Percentiles rank a stretch among this genome's conserved stretches.
Evolutionary conservation across 192 early-diverging fungal species (phyloP).

Genomic region (Coemansia sp.): DNA sequence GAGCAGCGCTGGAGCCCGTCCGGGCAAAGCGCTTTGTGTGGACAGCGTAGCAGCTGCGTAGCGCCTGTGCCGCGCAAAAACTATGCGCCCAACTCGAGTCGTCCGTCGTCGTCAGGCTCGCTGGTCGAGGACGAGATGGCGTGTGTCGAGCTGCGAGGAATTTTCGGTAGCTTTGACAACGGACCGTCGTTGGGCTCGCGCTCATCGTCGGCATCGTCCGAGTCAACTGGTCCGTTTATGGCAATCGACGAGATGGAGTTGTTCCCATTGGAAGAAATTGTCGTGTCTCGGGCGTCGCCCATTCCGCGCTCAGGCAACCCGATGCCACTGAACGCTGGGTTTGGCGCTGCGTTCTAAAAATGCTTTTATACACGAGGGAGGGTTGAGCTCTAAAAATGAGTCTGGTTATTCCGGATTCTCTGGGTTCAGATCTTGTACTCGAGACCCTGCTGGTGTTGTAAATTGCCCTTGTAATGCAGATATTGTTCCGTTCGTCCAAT

Average conservation of each 20-base stretch:
- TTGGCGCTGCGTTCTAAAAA: slow-evolving; percentile 31
- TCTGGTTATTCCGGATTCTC: no score
- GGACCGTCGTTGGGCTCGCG: slow-evolving; percentile 11
- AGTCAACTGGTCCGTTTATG: slow-evolving; percentile 5
- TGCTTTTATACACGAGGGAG: no score
- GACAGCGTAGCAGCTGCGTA: slow-evolving; percentile 27
- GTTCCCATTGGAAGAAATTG: slow-evolving; percentile 47
- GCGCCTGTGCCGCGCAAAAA: slow-evolving; percentile 40
- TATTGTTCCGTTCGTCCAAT: background rate
- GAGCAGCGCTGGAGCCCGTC: slow-evolving; percentile 50
- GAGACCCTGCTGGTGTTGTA: slow-evolving; percentile 5
- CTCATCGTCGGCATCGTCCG: slow-evolving; percentile 35
- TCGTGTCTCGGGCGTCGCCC: slow-evolving; percentile 32
- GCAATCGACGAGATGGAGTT: slow-evolving; percentile 18
- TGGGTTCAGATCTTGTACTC: no score
- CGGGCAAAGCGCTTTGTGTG: slow-evolving; percentile 9
- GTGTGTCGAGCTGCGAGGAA: slow-evolving; percentile 48
- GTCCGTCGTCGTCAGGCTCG: slow-evolving; percentile 26
- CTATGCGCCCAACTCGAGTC: slow-evolving; percentile 9
- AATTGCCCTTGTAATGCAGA: background rate
- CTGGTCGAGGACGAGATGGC: slow-evolving; percentile 40
- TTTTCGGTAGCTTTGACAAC: slow-evolving; percentile 28
- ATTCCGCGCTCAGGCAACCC: slow-evolving; percentile 47
- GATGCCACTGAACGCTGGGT: slow-evolving; percentile 40
- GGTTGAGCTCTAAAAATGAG: no score